phyloP scores from a whole-genome alignment of 1,284 basidiomycete genomes.

The Sporisorium reilianum region DNA sequence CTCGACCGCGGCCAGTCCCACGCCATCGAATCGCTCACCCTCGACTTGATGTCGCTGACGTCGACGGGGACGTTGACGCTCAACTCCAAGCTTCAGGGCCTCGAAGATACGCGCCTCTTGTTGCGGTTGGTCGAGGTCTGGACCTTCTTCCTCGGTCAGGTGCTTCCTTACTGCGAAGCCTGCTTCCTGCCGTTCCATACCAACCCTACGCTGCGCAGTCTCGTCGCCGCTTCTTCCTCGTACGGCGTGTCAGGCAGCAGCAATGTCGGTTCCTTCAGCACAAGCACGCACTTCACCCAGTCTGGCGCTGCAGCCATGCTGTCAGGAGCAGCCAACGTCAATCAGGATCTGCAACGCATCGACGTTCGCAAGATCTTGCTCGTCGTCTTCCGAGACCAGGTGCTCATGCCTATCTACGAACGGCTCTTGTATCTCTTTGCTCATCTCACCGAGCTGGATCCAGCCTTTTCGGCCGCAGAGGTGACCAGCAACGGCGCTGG shows the following conservation, averaged over 20 bases:
- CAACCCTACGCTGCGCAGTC: conserved; percentile 58
- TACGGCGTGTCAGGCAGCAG: conserved; percentile 4
- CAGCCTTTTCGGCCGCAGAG: conserved; percentile 25
- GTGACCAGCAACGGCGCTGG: conserved; percentile 7
- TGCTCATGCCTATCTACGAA: conserved; percentile 63
- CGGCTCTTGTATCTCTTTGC: conserved; percentile 54
- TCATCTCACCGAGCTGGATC: conserved; percentile 49
- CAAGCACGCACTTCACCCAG: conserved; percentile 19
- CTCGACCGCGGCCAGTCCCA: conserved; percentile 70
- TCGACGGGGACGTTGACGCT: conserved; percentile 90
- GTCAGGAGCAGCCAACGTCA: conserved; percentile 12
- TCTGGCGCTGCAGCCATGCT: conserved; percentile 20
- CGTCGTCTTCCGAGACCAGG: conserved; percentile 80
- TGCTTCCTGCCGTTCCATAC: conserved; percentile 72
- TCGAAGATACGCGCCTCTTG: conserved; percentile 75
- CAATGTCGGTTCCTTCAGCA: conserved; percentile 15
- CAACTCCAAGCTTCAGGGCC: conserved; percentile 81
- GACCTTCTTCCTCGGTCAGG: conserved; percentile 93
- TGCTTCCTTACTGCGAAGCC: conserved; percentile 86
- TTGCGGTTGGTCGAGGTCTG: conserved; percentile 85
- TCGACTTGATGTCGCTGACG: conserved; percentile 85
- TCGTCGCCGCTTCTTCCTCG: conserved; percentile 35
- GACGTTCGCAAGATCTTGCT: conserved; percentile 84
- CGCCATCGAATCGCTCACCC: conserved; percentile 75
- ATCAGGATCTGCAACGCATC: conserved; percentile 70